Base-by-base conservation (phyloP, 129 eudicot species). In the Flaveria sonorensis region DNA sequence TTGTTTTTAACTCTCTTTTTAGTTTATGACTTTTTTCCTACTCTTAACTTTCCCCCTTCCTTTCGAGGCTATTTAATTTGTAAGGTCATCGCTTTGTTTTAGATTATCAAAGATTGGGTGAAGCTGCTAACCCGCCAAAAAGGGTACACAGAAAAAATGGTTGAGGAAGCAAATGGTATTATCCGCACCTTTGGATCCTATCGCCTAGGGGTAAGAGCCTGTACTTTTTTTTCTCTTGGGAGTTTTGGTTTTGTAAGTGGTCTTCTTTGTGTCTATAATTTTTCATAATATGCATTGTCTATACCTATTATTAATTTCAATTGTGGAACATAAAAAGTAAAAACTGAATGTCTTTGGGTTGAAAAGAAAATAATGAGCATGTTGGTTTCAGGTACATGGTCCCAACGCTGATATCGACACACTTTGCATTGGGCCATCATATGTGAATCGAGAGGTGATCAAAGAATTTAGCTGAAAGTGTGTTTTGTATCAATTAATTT, bases 181-280 rank as follows among this genome's bases (percentile, higher is more conserved):
- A 30, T 83, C 40, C 75, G 82, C 42, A 83, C 86, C 71, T 83
- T 83, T 68, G 86, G 86, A 20, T 83, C 86, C 18, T 83, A 83
- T 78, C 86, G 86, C 39, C 64, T 83, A 57, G 83, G 86, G 80
- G 86, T 78, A 70, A 53, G 72, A 36, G 69, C 40, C 55, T 24
- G 48, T 75, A 24, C 24, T 40, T 20, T 30, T 61, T 12, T 81
- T 11, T 46, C 66, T 32, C 32, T 26, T 51, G 10, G 76, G 18
- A 47, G 15, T 2, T 69, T 60, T 64, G n/a, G 73, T 60, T 81
- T 67, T 30, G 67, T 16, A 65, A 26, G 24, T 11, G 76, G 40
- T 43, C 40, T 43, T 78, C 50, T 24, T 39, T 28, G 51, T 68
- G 40, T 45, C 48, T 56, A 26, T 69, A 43, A 39, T 5, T 52